Evolutionary conservation across 129 eudicot species (phyloP).

Genomic region (Deinandra increscens): DNA sequence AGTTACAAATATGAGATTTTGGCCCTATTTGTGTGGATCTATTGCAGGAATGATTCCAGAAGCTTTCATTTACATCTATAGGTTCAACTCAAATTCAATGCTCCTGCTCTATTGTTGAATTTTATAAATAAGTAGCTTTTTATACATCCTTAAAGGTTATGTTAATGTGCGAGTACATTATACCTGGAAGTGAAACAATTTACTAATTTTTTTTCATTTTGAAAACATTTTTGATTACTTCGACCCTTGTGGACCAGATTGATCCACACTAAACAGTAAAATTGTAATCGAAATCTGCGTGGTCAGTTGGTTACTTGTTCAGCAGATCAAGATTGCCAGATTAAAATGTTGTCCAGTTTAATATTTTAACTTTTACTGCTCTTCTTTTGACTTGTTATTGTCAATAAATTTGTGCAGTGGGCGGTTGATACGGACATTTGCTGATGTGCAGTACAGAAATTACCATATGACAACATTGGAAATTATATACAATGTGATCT

Average conservation of each 20-base stretch:
- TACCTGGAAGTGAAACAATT: background rate
- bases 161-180: background rate
- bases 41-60: slow-evolving; percentile 92
- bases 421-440: slow-evolving; percentile 75
- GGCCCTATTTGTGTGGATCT: slow-evolving; percentile 92
- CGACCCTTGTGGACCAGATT: background rate
- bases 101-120: background rate
- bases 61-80: slow-evolving; percentile 86
- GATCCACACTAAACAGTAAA: background rate
- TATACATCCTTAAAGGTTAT: background rate
- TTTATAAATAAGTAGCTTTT: background rate
- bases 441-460: slow-evolving; percentile 74
- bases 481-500: slow-evolving; percentile 70
- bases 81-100: slow-evolving; percentile 34
- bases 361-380: background rate
- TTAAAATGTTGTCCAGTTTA: background rate
- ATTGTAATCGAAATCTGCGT: background rate
- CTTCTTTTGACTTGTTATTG: background rate
- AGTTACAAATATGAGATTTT: slow-evolving; percentile 80
- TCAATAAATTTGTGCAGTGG: slow-evolving; percentile 51
- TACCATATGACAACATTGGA: slow-evolving; percentile 66
- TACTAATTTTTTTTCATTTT: background rate
- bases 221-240: slow-evolving; percentile 3
- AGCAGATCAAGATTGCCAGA: background rate
- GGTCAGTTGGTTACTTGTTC: background rate